A percentile compares a stretch with the other conserved stretches of the same genome.
phyloP scores from a whole-genome alignment of 2,329 filamentous ascomycete species.

The Penicillium sp. region DNA sequence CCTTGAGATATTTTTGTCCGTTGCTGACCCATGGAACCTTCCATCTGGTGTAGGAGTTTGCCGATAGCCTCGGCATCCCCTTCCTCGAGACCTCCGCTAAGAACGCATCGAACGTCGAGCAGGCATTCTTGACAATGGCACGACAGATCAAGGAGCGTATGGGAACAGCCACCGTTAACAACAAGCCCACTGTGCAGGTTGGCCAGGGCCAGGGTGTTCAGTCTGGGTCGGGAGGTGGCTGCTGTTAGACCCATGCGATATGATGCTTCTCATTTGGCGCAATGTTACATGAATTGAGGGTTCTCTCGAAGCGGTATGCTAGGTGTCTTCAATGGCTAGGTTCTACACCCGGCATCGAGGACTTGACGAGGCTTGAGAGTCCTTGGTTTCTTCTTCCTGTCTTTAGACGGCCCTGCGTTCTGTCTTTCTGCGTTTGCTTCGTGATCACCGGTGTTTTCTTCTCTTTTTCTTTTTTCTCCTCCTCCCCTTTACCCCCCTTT shows the following conservation, averaged over 20 bases:
- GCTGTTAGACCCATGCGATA: conserved; percentile 67
- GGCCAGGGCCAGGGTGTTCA: conserved; percentile 93
- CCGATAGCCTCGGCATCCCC: conserved; percentile 95
- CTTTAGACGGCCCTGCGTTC: conserved; percentile 35
- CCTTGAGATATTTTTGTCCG: background rate
- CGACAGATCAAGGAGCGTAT: conserved; percentile 99
- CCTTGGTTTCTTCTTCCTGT: conserved; percentile 25
- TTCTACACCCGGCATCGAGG: conserved; percentile 4
- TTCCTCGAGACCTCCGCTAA: conserved; percentile 99
- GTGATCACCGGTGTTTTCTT: conserved; percentile 29
- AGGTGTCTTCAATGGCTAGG: conserved; percentile 13
- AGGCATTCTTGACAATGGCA: conserved; percentile 99
- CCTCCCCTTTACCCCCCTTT: background rate
- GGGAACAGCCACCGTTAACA: conserved; percentile 96
- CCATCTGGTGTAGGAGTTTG: conserved; percentile 74
- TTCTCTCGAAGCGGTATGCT: conserved; percentile 17
- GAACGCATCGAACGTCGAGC: conserved; percentile 99
- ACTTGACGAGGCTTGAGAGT: conserved; percentile 9
- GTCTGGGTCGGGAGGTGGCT: conserved; percentile 78
- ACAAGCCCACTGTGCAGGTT: conserved; percentile 96
- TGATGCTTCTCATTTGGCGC: conserved; percentile 27
- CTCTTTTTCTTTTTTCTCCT: conserved; percentile 5
- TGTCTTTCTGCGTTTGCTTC: conserved; percentile 29
- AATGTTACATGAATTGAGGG: conserved; percentile 24
- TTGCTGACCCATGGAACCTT: conserved; percentile 9